Evolutionary conservation across 2,329 filamentous ascomycete species (phyloP).

Genomic region (Tolypocladium tundrense): DNA sequence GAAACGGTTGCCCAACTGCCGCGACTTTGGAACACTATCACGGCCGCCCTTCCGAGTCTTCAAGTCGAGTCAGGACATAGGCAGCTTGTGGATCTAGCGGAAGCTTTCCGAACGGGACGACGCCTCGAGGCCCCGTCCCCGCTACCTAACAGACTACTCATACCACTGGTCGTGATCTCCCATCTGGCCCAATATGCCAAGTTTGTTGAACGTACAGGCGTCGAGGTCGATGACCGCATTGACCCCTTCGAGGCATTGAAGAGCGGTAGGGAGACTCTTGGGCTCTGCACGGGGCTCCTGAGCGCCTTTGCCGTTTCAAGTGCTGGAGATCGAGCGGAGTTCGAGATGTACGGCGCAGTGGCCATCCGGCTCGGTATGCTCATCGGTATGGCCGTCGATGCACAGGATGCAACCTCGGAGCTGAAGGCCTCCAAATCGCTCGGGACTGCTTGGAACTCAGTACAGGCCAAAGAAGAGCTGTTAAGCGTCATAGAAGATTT

Average conservation of each 20-base stretch:
- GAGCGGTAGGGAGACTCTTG: conserved; percentile 9
- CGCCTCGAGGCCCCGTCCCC: background rate
- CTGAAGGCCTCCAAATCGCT: background rate
- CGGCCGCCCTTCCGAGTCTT: background rate
- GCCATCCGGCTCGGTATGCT: conserved; percentile 28
- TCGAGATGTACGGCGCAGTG: conserved; percentile 22
- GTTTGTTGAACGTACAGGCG: background rate
- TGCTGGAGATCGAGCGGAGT: conserved; percentile 12
- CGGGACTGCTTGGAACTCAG: background rate
- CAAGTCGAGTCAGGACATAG: background rate
- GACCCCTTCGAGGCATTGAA: background rate
- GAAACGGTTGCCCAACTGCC: background rate
- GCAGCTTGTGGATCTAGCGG: background rate
- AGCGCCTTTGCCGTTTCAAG: conserved; percentile 24
- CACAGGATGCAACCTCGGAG: conserved; percentile 12
- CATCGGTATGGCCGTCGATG: conserved; percentile 25
- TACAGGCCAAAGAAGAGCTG: background rate
- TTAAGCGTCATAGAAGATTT: background rate
- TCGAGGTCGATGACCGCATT: background rate
- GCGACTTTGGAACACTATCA: background rate
- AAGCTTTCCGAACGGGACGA: background rate
- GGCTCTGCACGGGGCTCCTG: conserved; percentile 30
- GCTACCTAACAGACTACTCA: conserved; percentile 21
- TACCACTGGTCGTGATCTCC: conserved; percentile 24
- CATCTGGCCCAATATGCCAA: conserved; percentile 24